A percentile compares a stretch with the other conserved stretches of the same genome.
Evolutionary conservation across 805 yeast genomes (phyloP).

Genomic region (Metschnikowia borealis): DNA sequence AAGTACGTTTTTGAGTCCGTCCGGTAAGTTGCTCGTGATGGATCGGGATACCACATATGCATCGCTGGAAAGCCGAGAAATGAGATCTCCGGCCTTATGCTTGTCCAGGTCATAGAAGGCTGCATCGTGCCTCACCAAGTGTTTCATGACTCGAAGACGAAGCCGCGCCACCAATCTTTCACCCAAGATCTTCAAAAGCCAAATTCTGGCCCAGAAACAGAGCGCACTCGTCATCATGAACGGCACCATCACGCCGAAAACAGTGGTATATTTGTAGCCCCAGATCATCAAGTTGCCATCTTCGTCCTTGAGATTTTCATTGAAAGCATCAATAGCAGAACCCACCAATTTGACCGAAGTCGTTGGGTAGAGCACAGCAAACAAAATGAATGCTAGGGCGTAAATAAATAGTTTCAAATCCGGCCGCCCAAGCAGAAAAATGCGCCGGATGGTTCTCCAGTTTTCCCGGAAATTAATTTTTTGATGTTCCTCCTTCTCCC

Average conservation of each 20-base stretch:
- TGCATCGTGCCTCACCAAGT: conserved; percentile 39
- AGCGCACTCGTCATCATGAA: conserved; percentile 40
- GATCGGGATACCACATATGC: conserved; percentile 45
- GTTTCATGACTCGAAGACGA: conserved; percentile 39
- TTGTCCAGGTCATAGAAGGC: conserved; percentile 41
- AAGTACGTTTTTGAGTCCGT: conserved; percentile 41
- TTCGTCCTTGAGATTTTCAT: conserved; percentile 29
- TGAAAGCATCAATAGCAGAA: conserved; percentile 41
- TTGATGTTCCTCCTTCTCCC: conserved; percentile 20
- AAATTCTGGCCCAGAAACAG: conserved; percentile 46
- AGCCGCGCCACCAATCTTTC: conserved; percentile 43
- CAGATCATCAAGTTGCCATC: conserved; percentile 40
- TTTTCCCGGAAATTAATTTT: conserved; percentile 31
- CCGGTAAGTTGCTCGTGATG: conserved; percentile 41
- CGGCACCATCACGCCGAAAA: conserved; percentile 41
- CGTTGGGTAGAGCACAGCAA: conserved; percentile 44
- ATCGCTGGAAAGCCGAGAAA: conserved; percentile 42
- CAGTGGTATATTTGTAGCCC: conserved; percentile 42
- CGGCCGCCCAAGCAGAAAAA: conserved; percentile 36
- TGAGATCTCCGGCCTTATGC: conserved; percentile 45
- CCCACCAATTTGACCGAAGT: conserved; percentile 42
- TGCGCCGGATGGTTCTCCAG: conserved; percentile 34
- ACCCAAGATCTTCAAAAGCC: conserved; percentile 38
- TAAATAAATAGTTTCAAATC: conserved; percentile 35
- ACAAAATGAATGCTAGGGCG: conserved; percentile 39